Base-by-base conservation (phyloP, 805 yeast genomes). In the Yamadazyma insecticola region DNA sequence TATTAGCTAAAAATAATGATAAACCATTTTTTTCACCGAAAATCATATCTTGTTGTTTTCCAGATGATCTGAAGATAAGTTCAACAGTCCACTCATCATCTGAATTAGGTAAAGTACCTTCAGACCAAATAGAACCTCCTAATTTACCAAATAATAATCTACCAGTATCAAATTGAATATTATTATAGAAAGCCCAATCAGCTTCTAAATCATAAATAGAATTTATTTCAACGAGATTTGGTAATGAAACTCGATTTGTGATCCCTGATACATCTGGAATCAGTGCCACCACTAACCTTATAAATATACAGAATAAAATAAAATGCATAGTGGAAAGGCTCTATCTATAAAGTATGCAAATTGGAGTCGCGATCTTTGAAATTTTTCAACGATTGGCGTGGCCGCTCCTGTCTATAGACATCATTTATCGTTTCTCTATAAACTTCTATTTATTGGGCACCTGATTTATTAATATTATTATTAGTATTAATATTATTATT, bases 131-230 rank as follows among this genome's bases (percentile, higher is more conserved):
- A 3, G 45, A 26, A 2, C 55, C 55, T 5, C 44, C 48, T 3
- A 47, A 41, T 15, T 40, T 35, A 3, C 41, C 45, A 28, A 43
- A 25, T 16, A 53, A 29, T 16, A 53, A 34, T 30, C 59, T 39
- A 65, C 70, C 97, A 57, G 89, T 80, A 66, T 88, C 97, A 63
- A 89, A 85, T 72, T 83, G 82, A 70, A 90, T 77, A 74, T 70
- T 85, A 51, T 85, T 89, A 39, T 36, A 31, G 11, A 48, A 25
- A 5, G 47, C 40, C 68, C 70, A 65, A 14, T 43, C 41, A n/a
- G 35, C 26, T n/a, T 33, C 37, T 14, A 65, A 40, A 8, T 55
- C 58, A 3, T 36, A 30, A 2, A 56, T 33, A 12, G 37, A 38
- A 5, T 50, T 29, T 15, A 55, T 29, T 10, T 52, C 41, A 12